Percentiles rank a stretch among this genome's conserved stretches.
Conservation (phyloP, 1,139 yeast species). For the Geotrichum citri-aurantii region DNA sequence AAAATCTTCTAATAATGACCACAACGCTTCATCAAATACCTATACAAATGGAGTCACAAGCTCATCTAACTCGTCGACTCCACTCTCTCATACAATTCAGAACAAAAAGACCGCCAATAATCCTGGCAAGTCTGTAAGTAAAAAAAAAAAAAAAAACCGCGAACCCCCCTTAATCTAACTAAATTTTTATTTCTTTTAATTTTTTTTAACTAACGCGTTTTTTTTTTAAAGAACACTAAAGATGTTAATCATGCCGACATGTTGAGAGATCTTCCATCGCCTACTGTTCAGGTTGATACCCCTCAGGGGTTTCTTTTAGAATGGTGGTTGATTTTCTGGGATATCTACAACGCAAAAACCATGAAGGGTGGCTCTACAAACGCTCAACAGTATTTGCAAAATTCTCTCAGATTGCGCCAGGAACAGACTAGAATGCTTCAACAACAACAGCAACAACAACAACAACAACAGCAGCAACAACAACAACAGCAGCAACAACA, state of each 20-base stretch:
- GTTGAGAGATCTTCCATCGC: constrained; percentile 11
- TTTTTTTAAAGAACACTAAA: background rate
- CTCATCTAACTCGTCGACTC: background rate
- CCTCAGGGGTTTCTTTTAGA: constrained; percentile 84
- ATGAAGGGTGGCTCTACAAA: constrained; percentile 49
- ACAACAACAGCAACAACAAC: background rate
- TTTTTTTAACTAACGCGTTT: background rate
- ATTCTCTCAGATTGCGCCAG: constrained; percentile 46
- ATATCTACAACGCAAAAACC: constrained; percentile 78
- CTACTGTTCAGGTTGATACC: constrained; percentile 44
- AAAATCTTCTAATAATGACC: background rate
- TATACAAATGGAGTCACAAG: background rate
- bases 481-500: background rate
- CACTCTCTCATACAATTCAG: constrained; percentile 3
- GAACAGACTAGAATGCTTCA: constrained; percentile 33
- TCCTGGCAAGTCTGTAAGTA: background rate
- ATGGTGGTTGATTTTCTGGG: constrained; percentile 99
- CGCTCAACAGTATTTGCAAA: constrained; percentile 59
- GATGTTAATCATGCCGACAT: background rate
- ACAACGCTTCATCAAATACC: background rate
- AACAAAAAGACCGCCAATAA: background rate
- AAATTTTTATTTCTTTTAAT: no score
- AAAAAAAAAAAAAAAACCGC: no score
- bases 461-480: background rate
- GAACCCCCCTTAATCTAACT: no score